These are phyloP conservation scores for Acanthamoeba sp. DNA, from an alignment of 208 protist species.

Conservation along the genomic window DNA sequence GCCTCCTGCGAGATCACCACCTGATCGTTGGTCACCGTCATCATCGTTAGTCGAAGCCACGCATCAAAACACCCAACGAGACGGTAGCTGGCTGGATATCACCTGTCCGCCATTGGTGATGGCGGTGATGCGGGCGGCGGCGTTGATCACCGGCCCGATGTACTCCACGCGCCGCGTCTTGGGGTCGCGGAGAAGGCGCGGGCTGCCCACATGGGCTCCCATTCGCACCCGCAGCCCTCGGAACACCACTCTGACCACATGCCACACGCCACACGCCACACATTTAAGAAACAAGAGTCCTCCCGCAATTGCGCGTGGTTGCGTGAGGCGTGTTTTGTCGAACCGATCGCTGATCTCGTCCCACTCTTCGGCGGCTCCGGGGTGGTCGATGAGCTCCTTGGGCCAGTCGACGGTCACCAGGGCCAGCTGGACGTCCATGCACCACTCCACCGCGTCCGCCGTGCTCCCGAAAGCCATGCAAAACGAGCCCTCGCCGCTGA, in stretches of 20 bases:
- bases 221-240: slow-evolving; percentile 40
- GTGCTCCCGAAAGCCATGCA: slow-evolving; percentile 41
- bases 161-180: slow-evolving; percentile 43
- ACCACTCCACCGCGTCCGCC: slow-evolving; percentile 45
- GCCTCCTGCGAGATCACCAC: slow-evolving; percentile 6
- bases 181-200: slow-evolving; percentile 14
- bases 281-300: not conserved
- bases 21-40: not conserved
- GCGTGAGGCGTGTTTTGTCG: not conserved
- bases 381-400: slow-evolving; percentile 14
- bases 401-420: slow-evolving; percentile 41
- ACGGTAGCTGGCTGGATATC: not conserved
- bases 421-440: not conserved
- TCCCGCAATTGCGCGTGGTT: not conserved
- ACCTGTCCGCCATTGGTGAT: slow-evolving; percentile 66
- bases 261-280: too few species aligned
- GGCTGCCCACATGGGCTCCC: slow-evolving; percentile 17
- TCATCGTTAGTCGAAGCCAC: not conserved
- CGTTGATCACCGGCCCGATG: slow-evolving; percentile 39
- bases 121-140: slow-evolving; percentile 48
- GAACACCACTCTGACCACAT: slow-evolving; percentile 12
- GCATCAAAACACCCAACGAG: not conserved
- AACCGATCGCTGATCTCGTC: not conserved
- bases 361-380: slow-evolving; percentile 39
- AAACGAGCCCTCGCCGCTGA: slow-evolving; percentile 62